Conservation (phyloP, 805 yeast genomes). For the Saccharomycopsis sp. region DNA sequence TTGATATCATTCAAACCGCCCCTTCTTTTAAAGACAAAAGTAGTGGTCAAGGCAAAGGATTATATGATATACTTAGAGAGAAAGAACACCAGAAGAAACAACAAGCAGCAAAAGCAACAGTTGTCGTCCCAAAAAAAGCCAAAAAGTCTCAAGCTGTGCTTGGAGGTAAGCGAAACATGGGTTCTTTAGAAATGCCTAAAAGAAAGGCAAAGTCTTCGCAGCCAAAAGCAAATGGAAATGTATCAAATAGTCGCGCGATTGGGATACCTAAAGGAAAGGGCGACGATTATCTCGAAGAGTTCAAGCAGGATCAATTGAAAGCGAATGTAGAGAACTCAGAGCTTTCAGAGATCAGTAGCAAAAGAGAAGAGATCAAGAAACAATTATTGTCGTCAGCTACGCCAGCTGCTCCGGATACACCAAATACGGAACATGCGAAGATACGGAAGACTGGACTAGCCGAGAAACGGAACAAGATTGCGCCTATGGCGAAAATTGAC, state of each 20-base stretch:
- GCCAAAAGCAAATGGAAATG: neutral
- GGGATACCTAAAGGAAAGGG: neutral
- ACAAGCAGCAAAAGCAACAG: neutral
- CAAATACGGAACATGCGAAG: neutral
- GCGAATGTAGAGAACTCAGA: neutral
- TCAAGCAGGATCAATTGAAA: neutral
- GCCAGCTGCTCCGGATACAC: neutral
- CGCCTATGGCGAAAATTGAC: slow-evolving; percentile 25
- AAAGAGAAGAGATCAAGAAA: neutral
- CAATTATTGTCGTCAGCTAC: neutral
- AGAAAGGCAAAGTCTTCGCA: neutral
- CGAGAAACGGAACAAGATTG: slow-evolving; percentile 11
- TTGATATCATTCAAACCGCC: neutral
- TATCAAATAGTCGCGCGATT: neutral
- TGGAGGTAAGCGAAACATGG: neutral
- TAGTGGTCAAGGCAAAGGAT: slow-evolving; percentile 19
- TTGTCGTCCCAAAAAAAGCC: too few relatives aligned
- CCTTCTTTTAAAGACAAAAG: neutral
- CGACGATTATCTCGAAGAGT: neutral
- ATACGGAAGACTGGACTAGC: slow-evolving; percentile 20
- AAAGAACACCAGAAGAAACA: slow-evolving; percentile 3
- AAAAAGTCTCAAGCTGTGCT: neutral
- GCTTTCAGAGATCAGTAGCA: too few relatives aligned
- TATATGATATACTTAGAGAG: slow-evolving; percentile 17
- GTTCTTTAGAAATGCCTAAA: neutral